Percentiles rank a stretch among this genome's conserved stretches.
Conservation (phyloP, 192 early-diverging fungal genomes). For the Podila clonocystis region DNA sequence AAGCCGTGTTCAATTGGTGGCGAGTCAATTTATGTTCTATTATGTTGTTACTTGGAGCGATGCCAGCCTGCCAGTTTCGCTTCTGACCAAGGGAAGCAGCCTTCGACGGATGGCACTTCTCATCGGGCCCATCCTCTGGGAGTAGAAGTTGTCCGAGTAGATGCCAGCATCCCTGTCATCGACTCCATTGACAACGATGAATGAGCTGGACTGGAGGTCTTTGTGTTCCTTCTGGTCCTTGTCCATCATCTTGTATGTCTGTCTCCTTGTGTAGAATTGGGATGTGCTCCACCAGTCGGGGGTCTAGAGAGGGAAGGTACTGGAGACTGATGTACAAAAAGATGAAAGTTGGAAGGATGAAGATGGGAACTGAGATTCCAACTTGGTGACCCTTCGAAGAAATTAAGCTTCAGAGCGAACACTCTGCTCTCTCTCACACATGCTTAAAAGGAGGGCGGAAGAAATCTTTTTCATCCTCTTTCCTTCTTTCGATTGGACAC, state of each 20-base stretch:
- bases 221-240: not conserved
- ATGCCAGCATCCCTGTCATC: constrained; percentile 62
- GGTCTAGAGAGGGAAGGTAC: no score
- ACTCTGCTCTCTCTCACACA: not conserved
- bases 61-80: constrained; percentile 55
- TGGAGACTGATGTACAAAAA: no score
- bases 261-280: no score
- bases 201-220: constrained; percentile 17
- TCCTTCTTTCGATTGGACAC: not conserved
- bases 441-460: no score
- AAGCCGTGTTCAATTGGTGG: not conserved
- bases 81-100: constrained; percentile 56
- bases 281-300: no score
- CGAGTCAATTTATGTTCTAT: not conserved
- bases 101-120: constrained; percentile 49
- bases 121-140: constrained; percentile 50
- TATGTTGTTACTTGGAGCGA: constrained; percentile 59
- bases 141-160: constrained; percentile 60
- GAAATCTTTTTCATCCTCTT: not conserved
- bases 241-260: no score
- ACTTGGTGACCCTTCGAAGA: no score
- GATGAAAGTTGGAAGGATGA: no score
- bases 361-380: no score
- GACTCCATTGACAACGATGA: constrained; percentile 42
- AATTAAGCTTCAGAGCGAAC: no score